Evolutionary conservation across 2,329 filamentous ascomycete genomes (phyloP).

Genomic region (Aspergillus tanneri): DNA sequence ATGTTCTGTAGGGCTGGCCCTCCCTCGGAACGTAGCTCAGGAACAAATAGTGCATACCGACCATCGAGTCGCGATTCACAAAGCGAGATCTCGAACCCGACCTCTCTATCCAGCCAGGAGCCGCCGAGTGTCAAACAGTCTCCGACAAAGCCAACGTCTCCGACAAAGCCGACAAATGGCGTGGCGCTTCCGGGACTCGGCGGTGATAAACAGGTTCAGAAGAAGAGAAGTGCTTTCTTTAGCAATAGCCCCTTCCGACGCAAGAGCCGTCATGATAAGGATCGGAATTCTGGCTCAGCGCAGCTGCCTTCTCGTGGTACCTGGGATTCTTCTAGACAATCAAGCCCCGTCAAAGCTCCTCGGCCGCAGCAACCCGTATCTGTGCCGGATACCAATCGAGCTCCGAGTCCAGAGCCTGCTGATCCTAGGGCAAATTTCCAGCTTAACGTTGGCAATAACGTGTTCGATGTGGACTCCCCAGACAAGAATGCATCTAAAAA

Average conservation of each 20-base stretch:
- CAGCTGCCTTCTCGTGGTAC: conserved; percentile 51
- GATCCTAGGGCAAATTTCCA: conserved; percentile 91
- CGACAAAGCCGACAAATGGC: conserved; percentile 59
- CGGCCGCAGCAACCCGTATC: conserved; percentile 10
- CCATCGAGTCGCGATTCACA: conserved; percentile 83
- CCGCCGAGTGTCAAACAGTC: conserved; percentile 71
- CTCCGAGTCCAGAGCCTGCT: conserved; percentile 75
- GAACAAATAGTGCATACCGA: conserved; percentile 62
- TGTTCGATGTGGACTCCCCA: conserved; percentile 85
- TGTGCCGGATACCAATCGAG: conserved; percentile 22
- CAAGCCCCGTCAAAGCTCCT: conserved; percentile 46
- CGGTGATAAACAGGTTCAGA: conserved; percentile 66
- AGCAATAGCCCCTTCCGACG: conserved; percentile 89
- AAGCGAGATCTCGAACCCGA: conserved; percentile 87
- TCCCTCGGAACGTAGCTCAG: conserved; percentile 67
- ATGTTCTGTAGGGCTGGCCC: conserved; percentile 85
- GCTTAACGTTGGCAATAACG: conserved; percentile 91
- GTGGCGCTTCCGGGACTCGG: conserved; percentile 46
- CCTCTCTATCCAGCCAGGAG: conserved; percentile 84
- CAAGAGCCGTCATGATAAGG: conserved; percentile 81
- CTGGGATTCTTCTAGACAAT: conserved; percentile 51
- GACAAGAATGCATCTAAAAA: conserved; percentile 57
- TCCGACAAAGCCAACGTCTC: conserved; percentile 69
- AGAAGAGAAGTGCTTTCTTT: conserved; percentile 82
- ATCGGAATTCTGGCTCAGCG: conserved; percentile 37